Percentiles rank a stretch among this genome's conserved stretches.
Conservation (phyloP, 2,329 filamentous ascomycete species). For the Aspergillus clavatus region DNA sequence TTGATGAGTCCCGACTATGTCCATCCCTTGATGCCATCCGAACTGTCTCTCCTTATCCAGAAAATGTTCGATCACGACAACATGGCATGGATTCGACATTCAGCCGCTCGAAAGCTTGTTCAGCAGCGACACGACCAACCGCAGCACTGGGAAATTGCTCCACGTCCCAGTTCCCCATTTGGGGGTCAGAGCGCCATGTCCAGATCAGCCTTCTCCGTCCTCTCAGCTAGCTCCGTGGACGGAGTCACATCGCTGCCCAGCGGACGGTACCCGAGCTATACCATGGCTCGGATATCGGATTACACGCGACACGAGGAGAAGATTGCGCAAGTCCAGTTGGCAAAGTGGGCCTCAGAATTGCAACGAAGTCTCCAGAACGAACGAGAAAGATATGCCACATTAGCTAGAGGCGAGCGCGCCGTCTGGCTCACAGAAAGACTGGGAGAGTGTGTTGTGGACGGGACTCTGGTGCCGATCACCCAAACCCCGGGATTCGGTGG, state of each 20-base stretch:
- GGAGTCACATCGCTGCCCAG: conserved; percentile 22
- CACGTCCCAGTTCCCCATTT: conserved; percentile 23
- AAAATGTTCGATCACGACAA: conserved; percentile 73
- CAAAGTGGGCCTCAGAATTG: conserved; percentile 76
- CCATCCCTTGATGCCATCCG: conserved; percentile 71
- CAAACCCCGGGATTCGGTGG: conserved; percentile 29
- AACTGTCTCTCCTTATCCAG: conserved; percentile 65
- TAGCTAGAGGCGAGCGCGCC: conserved; percentile 59
- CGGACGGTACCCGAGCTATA: conserved; percentile 45
- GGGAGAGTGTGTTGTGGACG: conserved; percentile 63
- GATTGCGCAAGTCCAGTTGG: conserved; percentile 64
- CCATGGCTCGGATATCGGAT: conserved; percentile 57
- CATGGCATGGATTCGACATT: conserved; percentile 74
- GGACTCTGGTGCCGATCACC: conserved; percentile 54
- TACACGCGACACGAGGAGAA: conserved; percentile 57
- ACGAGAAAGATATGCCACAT: conserved; percentile 61
- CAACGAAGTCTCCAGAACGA: conserved; percentile 72
- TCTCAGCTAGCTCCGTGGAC: conserved; percentile 23
- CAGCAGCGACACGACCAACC: conserved; percentile 55
- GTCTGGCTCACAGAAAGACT: conserved; percentile 65
- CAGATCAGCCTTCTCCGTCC: conserved; percentile 15
- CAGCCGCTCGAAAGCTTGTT: conserved; percentile 75
- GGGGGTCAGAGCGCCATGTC: conserved; percentile 20
- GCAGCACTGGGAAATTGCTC: conserved; percentile 4
- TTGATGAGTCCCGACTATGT: conserved; percentile 91